These are phyloP conservation scores for Torulaspora microellipsoides DNA, from an alignment of 805 yeast genomes.

Conservation along the genomic window DNA sequence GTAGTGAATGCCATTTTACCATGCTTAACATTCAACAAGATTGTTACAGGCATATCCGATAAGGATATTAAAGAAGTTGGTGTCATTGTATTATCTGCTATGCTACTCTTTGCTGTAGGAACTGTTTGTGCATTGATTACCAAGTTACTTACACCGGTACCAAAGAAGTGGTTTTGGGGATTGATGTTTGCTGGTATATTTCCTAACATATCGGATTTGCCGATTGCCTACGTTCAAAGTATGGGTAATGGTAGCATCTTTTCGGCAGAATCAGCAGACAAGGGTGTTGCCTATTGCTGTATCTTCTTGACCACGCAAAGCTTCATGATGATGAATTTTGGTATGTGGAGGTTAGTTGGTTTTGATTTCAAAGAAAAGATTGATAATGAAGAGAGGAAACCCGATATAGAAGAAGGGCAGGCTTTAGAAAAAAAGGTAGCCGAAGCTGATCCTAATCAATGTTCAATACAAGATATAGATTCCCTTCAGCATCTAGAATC, in stretches of 20 bases:
- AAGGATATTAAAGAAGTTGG: constrained; percentile 69
- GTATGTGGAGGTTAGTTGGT: constrained; percentile 64
- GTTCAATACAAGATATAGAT: too few relatives aligned
- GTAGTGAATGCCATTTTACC: constrained; percentile 70
- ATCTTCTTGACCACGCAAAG: constrained; percentile 65
- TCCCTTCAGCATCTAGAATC: neutral
- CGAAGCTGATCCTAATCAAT: too few relatives aligned
- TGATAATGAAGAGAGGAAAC: constrained; percentile 14
- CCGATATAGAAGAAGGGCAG: neutral
- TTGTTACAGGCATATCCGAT: constrained; percentile 61
- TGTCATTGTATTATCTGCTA: constrained; percentile 48
- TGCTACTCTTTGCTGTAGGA: constrained; percentile 44
- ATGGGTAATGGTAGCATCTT: constrained; percentile 58
- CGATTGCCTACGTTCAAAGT: constrained; percentile 78
- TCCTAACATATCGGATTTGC: constrained; percentile 78
- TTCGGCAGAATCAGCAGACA: constrained; percentile 48
- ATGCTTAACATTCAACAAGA: constrained; percentile 67
- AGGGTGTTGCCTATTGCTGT: constrained; percentile 78
- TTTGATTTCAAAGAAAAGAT: constrained; percentile 53
- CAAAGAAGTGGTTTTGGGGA: constrained; percentile 75
- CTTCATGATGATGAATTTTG: constrained; percentile 67
- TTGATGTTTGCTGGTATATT: constrained; percentile 64
- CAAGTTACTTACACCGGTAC: constrained; percentile 51
- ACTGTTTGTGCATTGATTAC: constrained; percentile 39
- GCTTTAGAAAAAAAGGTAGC: neutral